Evolutionary conservation across 805 yeast genomes (phyloP).

Genomic region (Nakazawaea wickerhamii): DNA sequence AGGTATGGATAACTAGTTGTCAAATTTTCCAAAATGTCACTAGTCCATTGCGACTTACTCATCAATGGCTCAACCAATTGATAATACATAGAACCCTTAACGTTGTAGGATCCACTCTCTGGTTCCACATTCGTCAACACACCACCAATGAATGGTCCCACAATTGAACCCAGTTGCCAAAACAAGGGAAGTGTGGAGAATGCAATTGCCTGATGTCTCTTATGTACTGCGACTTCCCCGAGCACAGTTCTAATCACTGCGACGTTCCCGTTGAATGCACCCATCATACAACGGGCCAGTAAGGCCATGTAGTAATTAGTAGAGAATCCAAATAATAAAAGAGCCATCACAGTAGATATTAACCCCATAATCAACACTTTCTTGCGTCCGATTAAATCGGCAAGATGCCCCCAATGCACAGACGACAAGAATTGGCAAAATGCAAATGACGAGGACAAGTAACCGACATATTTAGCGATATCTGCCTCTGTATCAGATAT

Average conservation of each 20-base stretch:
- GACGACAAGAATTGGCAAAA: constrained; percentile 52
- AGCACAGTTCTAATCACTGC: constrained; percentile 55
- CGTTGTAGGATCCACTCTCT: background rate
- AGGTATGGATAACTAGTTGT: constrained; percentile 40
- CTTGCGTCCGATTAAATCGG: constrained; percentile 53
- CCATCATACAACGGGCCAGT: constrained; percentile 45
- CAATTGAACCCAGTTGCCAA: constrained; percentile 53
- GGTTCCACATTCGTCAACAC: constrained; percentile 6
- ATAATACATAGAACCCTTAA: background rate
- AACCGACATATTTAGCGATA: constrained; percentile 56
- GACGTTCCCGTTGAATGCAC: constrained; percentile 55
- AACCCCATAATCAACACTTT: constrained; percentile 45
- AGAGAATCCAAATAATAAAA: constrained; percentile 50
- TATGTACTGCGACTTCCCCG: constrained; percentile 53
- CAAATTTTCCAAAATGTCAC: constrained; percentile 20
- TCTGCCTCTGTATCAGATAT: constrained; percentile 44
- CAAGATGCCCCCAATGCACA: constrained; percentile 52
- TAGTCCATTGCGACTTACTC: background rate
- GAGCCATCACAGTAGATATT: constrained; percentile 41
- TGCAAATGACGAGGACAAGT: constrained; percentile 54
- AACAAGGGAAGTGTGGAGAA: constrained; percentile 56
- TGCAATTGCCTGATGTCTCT: constrained; percentile 56
- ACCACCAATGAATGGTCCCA: constrained; percentile 51
- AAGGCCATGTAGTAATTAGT: constrained; percentile 47
- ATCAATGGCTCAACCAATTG: background rate